phyloP scores from a whole-genome alignment of 2,329 filamentous ascomycete species.

The Calonectria henricotiae region DNA sequence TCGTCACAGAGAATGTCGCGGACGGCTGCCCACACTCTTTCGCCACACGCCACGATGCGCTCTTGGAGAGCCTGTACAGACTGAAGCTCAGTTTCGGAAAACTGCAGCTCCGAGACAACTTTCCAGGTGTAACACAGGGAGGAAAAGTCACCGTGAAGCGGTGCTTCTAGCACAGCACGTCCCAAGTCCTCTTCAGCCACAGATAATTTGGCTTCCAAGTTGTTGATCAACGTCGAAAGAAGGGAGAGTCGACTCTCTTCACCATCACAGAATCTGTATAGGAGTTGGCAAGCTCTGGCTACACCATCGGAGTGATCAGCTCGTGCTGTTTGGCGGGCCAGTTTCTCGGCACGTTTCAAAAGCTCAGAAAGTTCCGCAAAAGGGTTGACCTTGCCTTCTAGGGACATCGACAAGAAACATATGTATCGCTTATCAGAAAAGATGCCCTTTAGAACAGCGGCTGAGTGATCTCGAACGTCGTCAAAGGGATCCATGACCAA shows the following conservation, averaged over 20 bases:
- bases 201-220: slow-evolving; percentile 76
- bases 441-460: slow-evolving; percentile 67
- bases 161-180: slow-evolving; percentile 76
- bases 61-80: slow-evolving; percentile 64
- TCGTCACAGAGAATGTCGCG: slow-evolving; percentile 89
- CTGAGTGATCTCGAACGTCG: slow-evolving; percentile 81
- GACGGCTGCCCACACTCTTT: slow-evolving; percentile 84
- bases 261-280: slow-evolving; percentile 72
- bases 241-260: slow-evolving; percentile 66
- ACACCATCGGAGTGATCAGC: slow-evolving; percentile 95
- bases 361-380: slow-evolving; percentile 64
- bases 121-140: slow-evolving; percentile 74
- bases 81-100: slow-evolving; percentile 58
- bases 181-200: slow-evolving; percentile 78
- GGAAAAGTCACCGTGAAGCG: slow-evolving; percentile 80
- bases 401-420: slow-evolving; percentile 46
- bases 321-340: slow-evolving; percentile 81
- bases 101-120: slow-evolving; percentile 63
- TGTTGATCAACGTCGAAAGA: slow-evolving; percentile 71
- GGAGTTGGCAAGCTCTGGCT: slow-evolving; percentile 81
- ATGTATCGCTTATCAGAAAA: slow-evolving; percentile 61
- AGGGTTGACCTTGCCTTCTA: slow-evolving; percentile 38
- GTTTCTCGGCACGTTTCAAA: slow-evolving; percentile 68
- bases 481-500: slow-evolving; percentile 93
- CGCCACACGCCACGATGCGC: slow-evolving; percentile 74